These are phyloP conservation scores for Periconia sp. DNA, from an alignment of 2,329 filamentous ascomycete species.

Conservation along the genomic window DNA sequence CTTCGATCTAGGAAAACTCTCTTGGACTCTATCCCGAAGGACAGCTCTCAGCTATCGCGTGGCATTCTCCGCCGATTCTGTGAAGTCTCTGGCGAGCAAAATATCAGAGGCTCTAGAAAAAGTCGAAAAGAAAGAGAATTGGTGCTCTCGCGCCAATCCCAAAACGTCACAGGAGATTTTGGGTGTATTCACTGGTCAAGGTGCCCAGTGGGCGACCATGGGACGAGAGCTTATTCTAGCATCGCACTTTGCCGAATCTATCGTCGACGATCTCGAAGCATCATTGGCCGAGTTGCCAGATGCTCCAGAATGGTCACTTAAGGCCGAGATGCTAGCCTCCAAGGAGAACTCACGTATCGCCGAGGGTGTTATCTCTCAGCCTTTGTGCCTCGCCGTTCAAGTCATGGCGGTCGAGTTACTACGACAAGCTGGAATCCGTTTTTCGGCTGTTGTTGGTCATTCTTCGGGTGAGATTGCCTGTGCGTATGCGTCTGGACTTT, in stretches of 20 bases:
- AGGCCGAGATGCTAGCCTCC: constrained; percentile 3
- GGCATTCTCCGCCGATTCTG: background rate
- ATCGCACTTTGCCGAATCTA: constrained; percentile 12
- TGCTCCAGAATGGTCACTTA: constrained; percentile 4
- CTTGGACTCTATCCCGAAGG: constrained; percentile 23
- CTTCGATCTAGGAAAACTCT: constrained; percentile 15
- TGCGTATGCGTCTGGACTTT: constrained; percentile 19
- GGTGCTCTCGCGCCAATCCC: constrained; percentile 1
- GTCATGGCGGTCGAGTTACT: constrained; percentile 1
- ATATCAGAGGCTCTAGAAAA: no score
- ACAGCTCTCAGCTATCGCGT: constrained; percentile 5
- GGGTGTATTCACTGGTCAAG: constrained; percentile 48
- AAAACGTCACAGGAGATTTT: no score
- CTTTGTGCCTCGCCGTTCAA: constrained; percentile 3
- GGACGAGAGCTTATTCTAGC: constrained; percentile 35
- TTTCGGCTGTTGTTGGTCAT: constrained; percentile 1
- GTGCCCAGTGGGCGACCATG: constrained; percentile 46
- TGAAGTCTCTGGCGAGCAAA: no score
- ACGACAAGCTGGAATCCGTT: constrained; percentile 7
- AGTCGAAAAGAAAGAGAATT: no score
- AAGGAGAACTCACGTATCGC: background rate
- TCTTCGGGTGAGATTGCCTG: constrained; percentile 21
- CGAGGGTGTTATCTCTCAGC: constrained; percentile 11
- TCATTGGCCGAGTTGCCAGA: constrained; percentile 4
- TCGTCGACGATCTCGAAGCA: constrained; percentile 24